phyloP scores from a whole-genome alignment of 768 basidiomycete species.

The Rhizopogon salebrosus region DNA sequence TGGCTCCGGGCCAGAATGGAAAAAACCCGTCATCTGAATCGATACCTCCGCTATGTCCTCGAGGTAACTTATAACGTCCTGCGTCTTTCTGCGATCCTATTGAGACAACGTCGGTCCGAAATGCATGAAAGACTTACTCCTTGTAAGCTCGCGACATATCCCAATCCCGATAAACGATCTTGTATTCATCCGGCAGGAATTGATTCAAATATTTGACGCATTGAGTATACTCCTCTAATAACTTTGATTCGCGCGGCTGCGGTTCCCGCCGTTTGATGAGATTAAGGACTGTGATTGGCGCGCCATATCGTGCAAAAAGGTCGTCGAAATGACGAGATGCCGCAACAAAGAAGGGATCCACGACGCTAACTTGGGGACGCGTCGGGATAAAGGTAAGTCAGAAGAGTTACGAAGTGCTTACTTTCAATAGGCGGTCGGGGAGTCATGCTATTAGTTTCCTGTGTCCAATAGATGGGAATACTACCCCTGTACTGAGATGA shows the following conservation, averaged over 20 bases:
- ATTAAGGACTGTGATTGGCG: conserved; percentile 87
- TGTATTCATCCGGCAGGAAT: conserved; percentile 79
- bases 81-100: conserved; percentile 62
- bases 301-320: conserved; percentile 83
- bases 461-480: conserved; percentile 96
- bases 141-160: conserved; percentile 96
- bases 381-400: conserved; percentile 4
- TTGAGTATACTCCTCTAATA: conserved; percentile 86
- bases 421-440: conserved; percentile 95
- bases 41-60: conserved; percentile 95
- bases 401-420: conserved; percentile 32
- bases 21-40: conserved; percentile 88
- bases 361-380: conserved; percentile 66
- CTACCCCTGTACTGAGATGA: conserved; percentile 78
- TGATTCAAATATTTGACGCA: conserved; percentile 94
- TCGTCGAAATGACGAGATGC: conserved; percentile 92
- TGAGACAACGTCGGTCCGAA: not conserved
- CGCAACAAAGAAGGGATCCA: conserved; percentile 92
- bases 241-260: conserved; percentile 81
- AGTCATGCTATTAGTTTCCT: conserved; percentile 86
- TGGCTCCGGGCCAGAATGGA: conserved; percentile 89
- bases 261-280: conserved; percentile 85
- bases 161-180: conserved; percentile 91
- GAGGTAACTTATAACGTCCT: conserved; percentile 92
- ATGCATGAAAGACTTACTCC: conserved; percentile 50